Evolutionary conservation across 768 basidiomycete species (phyloP).

Genomic region (Suillus tomentosus): DNA sequence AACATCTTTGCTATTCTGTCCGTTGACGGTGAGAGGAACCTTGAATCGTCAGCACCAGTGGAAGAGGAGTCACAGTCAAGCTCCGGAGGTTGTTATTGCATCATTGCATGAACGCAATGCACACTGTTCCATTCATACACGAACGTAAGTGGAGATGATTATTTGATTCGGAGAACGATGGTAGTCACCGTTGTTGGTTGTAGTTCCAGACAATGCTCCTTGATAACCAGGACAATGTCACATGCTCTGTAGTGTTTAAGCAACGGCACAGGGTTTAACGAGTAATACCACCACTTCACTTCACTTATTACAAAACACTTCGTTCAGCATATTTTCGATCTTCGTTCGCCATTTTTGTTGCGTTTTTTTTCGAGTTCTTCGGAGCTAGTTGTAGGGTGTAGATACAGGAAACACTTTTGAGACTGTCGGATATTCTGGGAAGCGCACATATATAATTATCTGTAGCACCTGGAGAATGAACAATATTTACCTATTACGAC

Average conservation of each 20-base stretch:
- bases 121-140: too few species aligned
- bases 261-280: not conserved
- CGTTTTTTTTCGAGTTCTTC: not conserved
- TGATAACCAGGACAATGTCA: not conserved
- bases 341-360: not conserved
- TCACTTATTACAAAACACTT: not conserved
- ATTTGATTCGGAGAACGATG: not conserved
- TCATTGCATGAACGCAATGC: not conserved
- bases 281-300: not conserved
- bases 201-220: not conserved
- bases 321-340: not conserved
- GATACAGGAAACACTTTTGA: not conserved
- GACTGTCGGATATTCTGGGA: not conserved
- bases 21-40: not conserved
- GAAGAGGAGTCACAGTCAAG: not conserved
- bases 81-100: not conserved
- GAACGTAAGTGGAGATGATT: not conserved
- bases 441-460: not conserved
- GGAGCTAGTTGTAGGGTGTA: not conserved
- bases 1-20: not conserved
- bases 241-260: not conserved
- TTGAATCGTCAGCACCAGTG: not conserved
- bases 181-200: not conserved
- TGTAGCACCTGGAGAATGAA: not conserved
- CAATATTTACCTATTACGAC: not conserved